Conservation (phyloP, 176 grass and related monocot species). For the Oryza glumipatula region DNA sequence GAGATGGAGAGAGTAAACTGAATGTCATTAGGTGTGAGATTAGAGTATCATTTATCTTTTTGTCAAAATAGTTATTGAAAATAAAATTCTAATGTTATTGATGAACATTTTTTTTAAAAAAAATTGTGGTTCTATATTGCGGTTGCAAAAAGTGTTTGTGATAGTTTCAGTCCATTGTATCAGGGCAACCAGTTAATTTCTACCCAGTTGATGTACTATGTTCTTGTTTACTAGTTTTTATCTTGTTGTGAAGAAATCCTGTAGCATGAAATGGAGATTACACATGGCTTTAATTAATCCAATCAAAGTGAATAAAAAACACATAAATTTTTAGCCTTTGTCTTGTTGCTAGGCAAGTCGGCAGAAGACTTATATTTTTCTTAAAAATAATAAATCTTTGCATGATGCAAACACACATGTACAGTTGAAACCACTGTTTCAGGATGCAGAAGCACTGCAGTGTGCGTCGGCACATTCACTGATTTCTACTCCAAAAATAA, state of each 20-base stretch:
- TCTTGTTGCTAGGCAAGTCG: not conserved
- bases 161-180: not conserved
- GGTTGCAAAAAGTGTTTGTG: no score
- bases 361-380: not conserved
- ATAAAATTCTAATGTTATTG: no score
- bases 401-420: constrained; percentile 8
- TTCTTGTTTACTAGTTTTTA: not conserved
- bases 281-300: not conserved
- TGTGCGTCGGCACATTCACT: not conserved
- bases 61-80: no score
- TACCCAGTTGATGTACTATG: not conserved
- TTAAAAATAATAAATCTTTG: not conserved
- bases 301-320: not conserved
- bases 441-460: not conserved
- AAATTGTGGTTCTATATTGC: no score
- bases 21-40: no score
- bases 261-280: not conserved
- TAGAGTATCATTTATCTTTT: no score
- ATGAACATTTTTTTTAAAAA: no score
- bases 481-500: not conserved
- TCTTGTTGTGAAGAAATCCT: not conserved
- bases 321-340: not conserved
- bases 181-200: not conserved
- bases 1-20: no score
- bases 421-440: constrained; percentile 8